These are phyloP conservation scores for Alternaria arbusti DNA, from an alignment of 2,329 filamentous ascomycete species.

Conservation along the genomic window DNA sequence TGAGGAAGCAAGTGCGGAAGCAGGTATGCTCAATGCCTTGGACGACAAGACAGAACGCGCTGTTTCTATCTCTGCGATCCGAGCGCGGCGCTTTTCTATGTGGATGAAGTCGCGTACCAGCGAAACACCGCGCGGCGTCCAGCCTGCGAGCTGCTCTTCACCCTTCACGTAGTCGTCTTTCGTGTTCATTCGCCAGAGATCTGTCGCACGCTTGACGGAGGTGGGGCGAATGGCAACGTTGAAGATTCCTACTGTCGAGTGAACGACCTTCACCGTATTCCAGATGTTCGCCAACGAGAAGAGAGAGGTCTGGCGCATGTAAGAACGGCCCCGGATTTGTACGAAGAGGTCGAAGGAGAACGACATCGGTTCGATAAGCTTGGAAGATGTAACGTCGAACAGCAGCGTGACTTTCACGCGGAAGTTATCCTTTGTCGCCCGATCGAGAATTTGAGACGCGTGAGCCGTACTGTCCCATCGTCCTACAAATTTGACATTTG, in stretches of 20 bases:
- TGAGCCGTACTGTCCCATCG: slow-evolving; percentile 98
- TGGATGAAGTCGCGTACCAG: slow-evolving; percentile 86
- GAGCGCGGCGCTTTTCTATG: slow-evolving; percentile 73
- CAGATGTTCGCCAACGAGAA: slow-evolving; percentile 83
- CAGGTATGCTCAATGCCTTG: slow-evolving; percentile 45
- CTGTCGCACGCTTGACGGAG: slow-evolving; percentile 87
- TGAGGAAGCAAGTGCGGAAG: slow-evolving; percentile 18
- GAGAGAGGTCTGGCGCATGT: slow-evolving; percentile 84
- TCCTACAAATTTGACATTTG: slow-evolving; percentile 82
- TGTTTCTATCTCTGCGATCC: slow-evolving; percentile 80
- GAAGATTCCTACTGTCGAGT: slow-evolving; percentile 86
- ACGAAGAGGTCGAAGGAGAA: slow-evolving; percentile 82
- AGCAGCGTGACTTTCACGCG: slow-evolving; percentile 84
- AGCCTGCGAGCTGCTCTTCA: slow-evolving; percentile 82
- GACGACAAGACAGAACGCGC: slow-evolving; percentile 70
- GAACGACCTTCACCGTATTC: slow-evolving; percentile 83
- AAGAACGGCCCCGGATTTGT: slow-evolving; percentile 83
- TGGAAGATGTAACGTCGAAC: slow-evolving; percentile 85
- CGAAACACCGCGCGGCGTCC: slow-evolving; percentile 88
- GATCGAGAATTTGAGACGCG: slow-evolving; percentile 88
- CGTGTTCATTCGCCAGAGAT: slow-evolving; percentile 96
- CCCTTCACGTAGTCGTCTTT: slow-evolving; percentile 95
- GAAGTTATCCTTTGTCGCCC: slow-evolving; percentile 90
- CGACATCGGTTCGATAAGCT: slow-evolving; percentile 84
- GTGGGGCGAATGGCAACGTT: slow-evolving; percentile 84